Base-by-base conservation (phyloP, 2,329 filamentous ascomycete species). In the Pseudocercospora fuligena region DNA sequence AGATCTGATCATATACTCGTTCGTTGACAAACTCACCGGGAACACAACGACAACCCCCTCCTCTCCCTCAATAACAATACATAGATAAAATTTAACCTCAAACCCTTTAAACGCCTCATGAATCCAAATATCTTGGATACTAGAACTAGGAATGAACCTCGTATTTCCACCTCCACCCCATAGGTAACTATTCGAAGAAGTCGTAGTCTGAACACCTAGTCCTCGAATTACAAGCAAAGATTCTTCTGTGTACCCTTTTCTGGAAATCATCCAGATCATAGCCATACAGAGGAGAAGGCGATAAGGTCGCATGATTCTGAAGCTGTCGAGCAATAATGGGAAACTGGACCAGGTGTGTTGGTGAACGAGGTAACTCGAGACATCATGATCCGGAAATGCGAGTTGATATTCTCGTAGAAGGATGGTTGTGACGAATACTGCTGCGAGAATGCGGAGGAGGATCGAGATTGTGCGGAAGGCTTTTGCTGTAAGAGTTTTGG, bases 91-190 rank as follows among this genome's bases (percentile, higher is more conserved):
- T 47, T 90, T 84, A 40, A 98, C 93, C 80, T 94, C 92, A 75
- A 97, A 97, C 0, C 94, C 94, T 65, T 88, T 88, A 80, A 98
- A 98, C 3, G 94, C 95, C 82, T 99, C 95, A 78, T 97, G 93
- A 60, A 99, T 92, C 62, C 97, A 88, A 64, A 99, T 90, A 78
- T 99, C 95, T 76, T 92, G 92, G 65, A 99, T 96, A 80, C 92
- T 90, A 53, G 91, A 92, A 0, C 94, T 97, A 0, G 95, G 94
- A 66, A 99, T 98, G 78, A 92, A 92, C 59, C 89, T 83, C n/a
- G 88, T 91, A n/a, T 43, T 43, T 11, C 53, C 27, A 11, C 53
- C 23, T 1, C 85, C 84, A 2, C 83, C 83, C 43, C 85, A 84
- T 6, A 94, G 83, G 74, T 92, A 93, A 8, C 89, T 90, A 25